Evolutionary conservation across 371 early-diverging fungal species (phyloP).

Genomic region (Rhizopus microsporus): DNA sequence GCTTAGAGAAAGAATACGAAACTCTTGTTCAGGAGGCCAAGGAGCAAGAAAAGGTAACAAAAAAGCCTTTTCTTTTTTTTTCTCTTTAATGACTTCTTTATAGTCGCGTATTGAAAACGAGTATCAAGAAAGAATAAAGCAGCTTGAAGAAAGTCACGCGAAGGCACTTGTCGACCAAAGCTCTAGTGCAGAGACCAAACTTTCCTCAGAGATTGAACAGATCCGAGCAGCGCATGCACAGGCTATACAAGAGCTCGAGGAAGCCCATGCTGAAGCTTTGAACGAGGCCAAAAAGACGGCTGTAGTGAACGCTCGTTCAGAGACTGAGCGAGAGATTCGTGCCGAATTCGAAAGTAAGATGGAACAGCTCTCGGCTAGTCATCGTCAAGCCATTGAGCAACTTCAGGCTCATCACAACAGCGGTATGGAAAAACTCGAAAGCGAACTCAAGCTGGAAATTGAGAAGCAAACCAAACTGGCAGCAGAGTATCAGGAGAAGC

Average conservation of each 20-base stretch:
- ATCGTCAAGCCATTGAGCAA: slow-evolving; percentile 44
- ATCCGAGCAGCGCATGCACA: slow-evolving; percentile 18
- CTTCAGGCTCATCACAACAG: slow-evolving; percentile 35
- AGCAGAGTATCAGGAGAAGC: slow-evolving; percentile 27
- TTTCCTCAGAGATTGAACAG: slow-evolving; percentile 19
- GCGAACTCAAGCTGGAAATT: slow-evolving; percentile 27
- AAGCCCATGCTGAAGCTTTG: slow-evolving; percentile 18
- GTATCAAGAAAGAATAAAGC: slow-evolving; percentile 15
- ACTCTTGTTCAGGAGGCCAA: slow-evolving; percentile 13
- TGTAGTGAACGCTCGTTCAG: slow-evolving; percentile 22
- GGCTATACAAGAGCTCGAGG: slow-evolving; percentile 14
- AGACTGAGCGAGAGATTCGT: slow-evolving; percentile 34
- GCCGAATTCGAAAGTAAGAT: slow-evolving; percentile 39
- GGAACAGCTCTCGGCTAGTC: slow-evolving; percentile 30
- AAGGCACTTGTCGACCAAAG: slow-evolving; percentile 10
- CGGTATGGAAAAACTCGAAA: slow-evolving; percentile 32
- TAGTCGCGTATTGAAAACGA: slow-evolving; percentile 23
- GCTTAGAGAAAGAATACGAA: slow-evolving; percentile 14
- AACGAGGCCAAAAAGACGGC: slow-evolving; percentile 26
- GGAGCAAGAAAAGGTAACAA: slow-evolving; percentile 17
- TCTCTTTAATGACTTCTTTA: not conserved
- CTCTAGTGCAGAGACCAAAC: slow-evolving; percentile 10
- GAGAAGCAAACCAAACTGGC: slow-evolving; percentile 26
- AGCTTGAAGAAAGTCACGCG: slow-evolving; percentile 14
- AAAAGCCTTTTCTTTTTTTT: not conserved